Percentiles rank a stretch among this genome's conserved stretches.
phyloP scores from a whole-genome alignment of 306 rosid genomes.

The Ammopiptanthus mongolicus region DNA sequence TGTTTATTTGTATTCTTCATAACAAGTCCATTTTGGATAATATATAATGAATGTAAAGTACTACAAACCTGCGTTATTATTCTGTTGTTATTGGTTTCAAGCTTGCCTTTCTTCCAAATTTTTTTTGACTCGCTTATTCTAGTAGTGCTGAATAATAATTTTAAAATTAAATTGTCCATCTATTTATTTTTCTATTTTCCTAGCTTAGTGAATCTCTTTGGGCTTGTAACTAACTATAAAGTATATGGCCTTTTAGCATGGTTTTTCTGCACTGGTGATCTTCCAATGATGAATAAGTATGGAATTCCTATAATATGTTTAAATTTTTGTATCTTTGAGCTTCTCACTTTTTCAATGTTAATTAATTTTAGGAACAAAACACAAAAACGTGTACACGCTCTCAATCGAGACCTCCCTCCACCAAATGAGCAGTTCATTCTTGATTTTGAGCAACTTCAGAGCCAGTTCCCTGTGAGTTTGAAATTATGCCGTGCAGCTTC shows the following conservation, averaged over 20 bases:
- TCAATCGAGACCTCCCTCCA: slow-evolving; percentile 88
- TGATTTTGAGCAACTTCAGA: slow-evolving; percentile 90
- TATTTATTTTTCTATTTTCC: not conserved
- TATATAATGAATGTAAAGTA: not conserved
- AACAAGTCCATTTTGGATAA: not conserved
- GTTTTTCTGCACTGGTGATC: not conserved
- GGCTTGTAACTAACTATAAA: not conserved
- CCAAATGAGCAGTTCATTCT: slow-evolving; percentile 86
- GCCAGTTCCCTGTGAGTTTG: slow-evolving; percentile 79
- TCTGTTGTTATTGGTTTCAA: not conserved
- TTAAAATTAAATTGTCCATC: not conserved
- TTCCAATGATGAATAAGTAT: not conserved
- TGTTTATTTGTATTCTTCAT: not conserved
- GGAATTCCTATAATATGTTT: not conserved
- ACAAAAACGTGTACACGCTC: slow-evolving; percentile 85
- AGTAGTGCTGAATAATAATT: not conserved
- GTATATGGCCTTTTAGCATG: not conserved
- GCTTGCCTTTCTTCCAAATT: not conserved
- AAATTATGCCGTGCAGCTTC: not conserved
- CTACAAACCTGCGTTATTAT: not conserved
- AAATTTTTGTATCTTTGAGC: not conserved
- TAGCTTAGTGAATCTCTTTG: not conserved
- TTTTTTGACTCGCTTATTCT: not conserved
- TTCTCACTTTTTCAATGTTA: slow-evolving; percentile 6
- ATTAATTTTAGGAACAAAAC: slow-evolving; percentile 72